Evolutionary conservation across 176 grass and related monocot genomes (phyloP), one percentile per base, ranked within the genome.

Genomic region (Puccinellia tenuiflora): DNA sequence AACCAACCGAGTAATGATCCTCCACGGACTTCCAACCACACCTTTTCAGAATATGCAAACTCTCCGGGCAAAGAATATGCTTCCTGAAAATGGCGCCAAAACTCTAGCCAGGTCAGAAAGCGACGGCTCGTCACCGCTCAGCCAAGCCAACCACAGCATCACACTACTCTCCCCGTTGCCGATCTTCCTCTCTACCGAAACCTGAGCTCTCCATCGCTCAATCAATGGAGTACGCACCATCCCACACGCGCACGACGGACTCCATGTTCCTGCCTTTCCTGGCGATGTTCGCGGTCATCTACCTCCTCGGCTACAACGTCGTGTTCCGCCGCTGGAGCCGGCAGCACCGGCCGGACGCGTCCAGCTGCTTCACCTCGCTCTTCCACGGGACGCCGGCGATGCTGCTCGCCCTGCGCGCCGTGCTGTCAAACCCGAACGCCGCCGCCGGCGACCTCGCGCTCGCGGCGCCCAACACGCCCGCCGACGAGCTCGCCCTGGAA

Each of bases 341-440:
- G 39, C 75, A 79, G 46, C 53, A 57, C 35, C 90, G 89, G 12
- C 68, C 86, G 5, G 90, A 89, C 56, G 92, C 92, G 21, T 94
- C 94, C 24, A 97, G 94, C 68, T 97, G 94, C 81, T 86, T 97
- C 69, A 89, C 91, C 21, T 97, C 94, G n/a, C 74, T 97, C 55
- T 92, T 94, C 82, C 92, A 94, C 78, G 94, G 94, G 22, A 92
- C 88, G n/a, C 94, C 90, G 3, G 88, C 77, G 11, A 71, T 76
- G 38, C 35, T 90, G 54, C 78, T 97, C 78, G 85, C 92, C 15
- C 39, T 92, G 26, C 82, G 68, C 10, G 85, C 92, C 4, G 65
- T 94, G 6, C 68, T 81, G 18, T 70, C 81, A 11, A 72, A 88
- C 64, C 26, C 43, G 28, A 8, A 38, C 80, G 45, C 79, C 79